Base-by-base conservation (phyloP, 2,329 filamentous ascomycete species). In the Colletotrichum cuscutae region DNA sequence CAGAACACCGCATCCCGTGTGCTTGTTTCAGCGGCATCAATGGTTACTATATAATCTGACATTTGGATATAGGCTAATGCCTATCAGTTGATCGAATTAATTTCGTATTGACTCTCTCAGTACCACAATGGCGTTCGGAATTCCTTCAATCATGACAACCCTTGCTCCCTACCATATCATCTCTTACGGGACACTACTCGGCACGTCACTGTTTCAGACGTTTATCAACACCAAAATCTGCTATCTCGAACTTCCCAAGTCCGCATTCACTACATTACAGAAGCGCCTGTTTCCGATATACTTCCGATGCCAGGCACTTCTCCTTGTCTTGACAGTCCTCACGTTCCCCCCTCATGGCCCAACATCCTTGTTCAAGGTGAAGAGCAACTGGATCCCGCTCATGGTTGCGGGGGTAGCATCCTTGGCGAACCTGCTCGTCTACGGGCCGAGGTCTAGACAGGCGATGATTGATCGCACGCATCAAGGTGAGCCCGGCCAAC, bases 261-360 rank as follows among this genome's bases (percentile, higher is more conserved):
- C 79, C 0, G 77, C 83, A 0, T 86, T 85, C 62, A 78, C 78
- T 0, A 81, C 78, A 0, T 78, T 86, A 0, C 84, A 85, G 60
- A 84, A 83, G 52, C 79, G 77, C 5, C 74, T 86, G 57, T 86
- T 85, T 54, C 84, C 83, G 0, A 65, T 84, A 19, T 85, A 85
- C 74, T 86, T 86, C 70, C 77, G 77, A 19, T 75, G 73, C 5
- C 84, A 85, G 69, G 75, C 82, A 0, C 9, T 80, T 1, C 75
- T 85, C 1, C 70, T 85, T 2, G 22, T 84, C 4, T 62, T 83
- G 30, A 78, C 81, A 0, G 80, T 79, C 1, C 66, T 75, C 15
- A 84, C 84, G 0, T 75, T 82, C 3, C 82, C 83, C 0, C 78
- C 81, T 0, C 72, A 74, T 3, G 81, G 82, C 1, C 77, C 78